These are phyloP conservation scores for Eutrema salsugineum DNA, from an alignment of 441 rosid species.

Conservation along the genomic window DNA sequence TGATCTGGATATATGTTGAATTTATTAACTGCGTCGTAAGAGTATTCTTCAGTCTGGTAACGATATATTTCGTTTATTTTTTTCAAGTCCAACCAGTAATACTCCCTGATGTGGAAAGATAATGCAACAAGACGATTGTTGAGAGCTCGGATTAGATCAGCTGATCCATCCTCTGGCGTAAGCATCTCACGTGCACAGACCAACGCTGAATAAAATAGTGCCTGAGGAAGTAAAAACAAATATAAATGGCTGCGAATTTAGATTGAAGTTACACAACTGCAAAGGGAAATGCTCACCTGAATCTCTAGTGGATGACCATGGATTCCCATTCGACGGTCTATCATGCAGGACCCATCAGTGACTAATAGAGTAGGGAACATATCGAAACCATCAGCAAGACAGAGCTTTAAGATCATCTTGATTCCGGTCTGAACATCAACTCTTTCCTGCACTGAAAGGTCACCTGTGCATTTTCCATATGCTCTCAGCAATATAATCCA, in stretches of 20 bases:
- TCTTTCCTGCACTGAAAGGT: constrained; percentile 72
- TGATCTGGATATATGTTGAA: constrained; percentile 91
- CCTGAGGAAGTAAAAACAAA: constrained; percentile 31
- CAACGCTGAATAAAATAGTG: constrained; percentile 82
- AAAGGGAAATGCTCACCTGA: constrained; percentile 39
- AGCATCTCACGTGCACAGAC: constrained; percentile 83
- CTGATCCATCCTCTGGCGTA: constrained; percentile 75
- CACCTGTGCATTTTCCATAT: constrained; percentile 68
- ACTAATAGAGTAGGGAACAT: constrained; percentile 89
- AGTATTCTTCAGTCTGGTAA: constrained; percentile 80
- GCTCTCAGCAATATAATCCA: constrained; percentile 73
- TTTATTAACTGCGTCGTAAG: constrained; percentile 84
- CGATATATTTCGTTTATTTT: constrained; percentile 73
- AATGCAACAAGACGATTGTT: constrained; percentile 82
- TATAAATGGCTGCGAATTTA: neutral
- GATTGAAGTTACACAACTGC: neutral
- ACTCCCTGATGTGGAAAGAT: constrained; percentile 85
- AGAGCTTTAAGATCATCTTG: constrained; percentile 72
- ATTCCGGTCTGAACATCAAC: constrained; percentile 93
- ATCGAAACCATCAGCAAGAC: constrained; percentile 89
- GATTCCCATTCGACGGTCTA: constrained; percentile 74
- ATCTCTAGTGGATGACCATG: constrained; percentile 75
- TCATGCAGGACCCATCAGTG: constrained; percentile 87
- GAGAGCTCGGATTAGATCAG: constrained; percentile 71
- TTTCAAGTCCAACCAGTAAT: constrained; percentile 74